A percentile compares a stretch with the other conserved stretches of the same genome.
Conservation (phyloP, 495 filamentous ascomycete species). For the Penicilliopsis zonata region DNA sequence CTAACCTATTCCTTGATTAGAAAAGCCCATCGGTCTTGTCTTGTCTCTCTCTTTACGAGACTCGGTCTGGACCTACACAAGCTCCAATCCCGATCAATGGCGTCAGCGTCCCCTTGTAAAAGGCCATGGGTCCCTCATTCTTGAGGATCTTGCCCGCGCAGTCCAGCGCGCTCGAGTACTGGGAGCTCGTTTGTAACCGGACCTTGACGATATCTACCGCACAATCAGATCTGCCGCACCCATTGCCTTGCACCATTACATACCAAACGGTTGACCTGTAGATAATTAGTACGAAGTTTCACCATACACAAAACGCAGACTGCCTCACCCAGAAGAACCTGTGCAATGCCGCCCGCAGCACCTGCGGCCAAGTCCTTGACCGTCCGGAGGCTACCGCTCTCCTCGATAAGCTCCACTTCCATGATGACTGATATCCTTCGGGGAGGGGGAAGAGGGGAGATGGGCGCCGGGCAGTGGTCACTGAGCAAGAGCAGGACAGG, state of each 20-base stretch:
- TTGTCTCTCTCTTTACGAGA: too few relatives aligned
- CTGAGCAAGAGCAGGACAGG: too few relatives aligned
- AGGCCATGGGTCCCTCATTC: slow-evolving; percentile 79
- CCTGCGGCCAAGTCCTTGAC: slow-evolving; percentile 88
- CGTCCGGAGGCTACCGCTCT: slow-evolving; percentile 39
- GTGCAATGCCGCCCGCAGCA: slow-evolving; percentile 83
- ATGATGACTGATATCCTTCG: slow-evolving; percentile 7
- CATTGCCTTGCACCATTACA: slow-evolving; percentile 5
- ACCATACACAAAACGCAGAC: not conserved
- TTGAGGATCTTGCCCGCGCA: slow-evolving; percentile 74
- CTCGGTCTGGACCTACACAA: slow-evolving; percentile 67
- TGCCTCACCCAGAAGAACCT: slow-evolving; percentile 81
- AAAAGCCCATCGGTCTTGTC: too few relatives aligned
- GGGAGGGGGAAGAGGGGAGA: too few relatives aligned
- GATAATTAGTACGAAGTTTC: slow-evolving; percentile 14
- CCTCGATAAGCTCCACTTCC: slow-evolving; percentile 29
- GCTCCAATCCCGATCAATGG: slow-evolving; percentile 93
- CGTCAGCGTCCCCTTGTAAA: slow-evolving; percentile 98
- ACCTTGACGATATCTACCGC: slow-evolving; percentile 89
- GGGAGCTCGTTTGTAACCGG: slow-evolving; percentile 75
- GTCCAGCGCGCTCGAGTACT: slow-evolving; percentile 69
- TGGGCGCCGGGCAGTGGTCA: too few relatives aligned
- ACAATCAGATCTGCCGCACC: slow-evolving; percentile 7
- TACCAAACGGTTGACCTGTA: slow-evolving; percentile 86
- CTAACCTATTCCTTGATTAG: slow-evolving; percentile 43